Percentiles rank a stretch among this genome's conserved stretches.
Evolutionary conservation across 2,329 filamentous ascomycete species (phyloP).

Genomic region (Aureobasidium zeae): DNA sequence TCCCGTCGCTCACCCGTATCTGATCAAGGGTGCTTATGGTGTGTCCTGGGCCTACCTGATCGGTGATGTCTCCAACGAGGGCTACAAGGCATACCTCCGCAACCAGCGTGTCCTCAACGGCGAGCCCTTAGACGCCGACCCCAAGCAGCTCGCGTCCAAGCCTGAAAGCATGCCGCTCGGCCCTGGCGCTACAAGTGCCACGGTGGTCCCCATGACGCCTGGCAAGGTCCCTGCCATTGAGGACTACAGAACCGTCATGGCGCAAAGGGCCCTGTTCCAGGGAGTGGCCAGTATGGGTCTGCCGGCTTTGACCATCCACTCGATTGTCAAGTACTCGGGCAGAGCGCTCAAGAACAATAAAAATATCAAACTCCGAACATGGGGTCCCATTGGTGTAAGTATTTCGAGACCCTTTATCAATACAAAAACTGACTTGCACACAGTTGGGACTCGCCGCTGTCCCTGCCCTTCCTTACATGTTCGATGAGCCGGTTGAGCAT

Average conservation of each 20-base stretch:
- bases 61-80: slow-evolving; percentile 85
- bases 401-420: not conserved
- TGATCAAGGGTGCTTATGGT: slow-evolving; percentile 76
- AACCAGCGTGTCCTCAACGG: slow-evolving; percentile 72
- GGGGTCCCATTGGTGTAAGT: slow-evolving; percentile 82
- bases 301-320: slow-evolving; percentile 89
- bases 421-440: slow-evolving; percentile 19
- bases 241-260: slow-evolving; percentile 86
- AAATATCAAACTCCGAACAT: slow-evolving; percentile 67
- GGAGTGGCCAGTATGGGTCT: slow-evolving; percentile 85
- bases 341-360: slow-evolving; percentile 74
- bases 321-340: slow-evolving; percentile 82
- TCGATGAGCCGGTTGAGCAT: slow-evolving; percentile 86
- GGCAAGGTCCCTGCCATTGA: slow-evolving; percentile 62
- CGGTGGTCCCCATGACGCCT: slow-evolving; percentile 22
- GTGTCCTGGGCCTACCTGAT: slow-evolving; percentile 88
- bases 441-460: slow-evolving; percentile 56
- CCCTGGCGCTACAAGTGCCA: slow-evolving; percentile 19
- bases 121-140: slow-evolving; percentile 35
- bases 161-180: slow-evolving; percentile 21
- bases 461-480: slow-evolving; percentile 72
- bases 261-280: slow-evolving; percentile 84
- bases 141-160: slow-evolving; percentile 27
- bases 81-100: slow-evolving; percentile 85
- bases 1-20: slow-evolving; percentile 75